These are phyloP conservation scores for Paramecium pentaurelia DNA, from an alignment of 73 alveolate genomes.

Conservation along the genomic window DNA sequence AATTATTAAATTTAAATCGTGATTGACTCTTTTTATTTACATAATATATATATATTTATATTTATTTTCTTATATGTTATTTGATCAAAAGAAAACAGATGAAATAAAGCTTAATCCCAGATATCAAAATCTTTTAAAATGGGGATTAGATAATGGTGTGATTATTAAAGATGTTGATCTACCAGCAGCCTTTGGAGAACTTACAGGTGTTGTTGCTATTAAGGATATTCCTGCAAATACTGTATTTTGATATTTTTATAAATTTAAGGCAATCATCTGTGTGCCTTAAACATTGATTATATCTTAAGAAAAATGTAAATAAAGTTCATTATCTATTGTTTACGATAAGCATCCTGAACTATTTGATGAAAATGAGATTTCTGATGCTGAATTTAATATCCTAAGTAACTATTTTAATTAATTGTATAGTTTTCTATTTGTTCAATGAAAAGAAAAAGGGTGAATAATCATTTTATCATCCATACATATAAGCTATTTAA, in stretches of 20 bases:
- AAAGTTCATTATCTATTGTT: not conserved
- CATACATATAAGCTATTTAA: constrained; percentile 7
- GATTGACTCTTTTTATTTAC: constrained; percentile 16
- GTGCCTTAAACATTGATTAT: constrained; percentile 19
- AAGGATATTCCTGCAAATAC: constrained; percentile 17
- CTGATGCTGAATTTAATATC: constrained; percentile 42
- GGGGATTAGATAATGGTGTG: constrained; percentile 46
- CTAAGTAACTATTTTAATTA: not conserved
- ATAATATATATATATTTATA: not conserved
- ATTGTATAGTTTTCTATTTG: not conserved
- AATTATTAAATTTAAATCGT: constrained; percentile 8
- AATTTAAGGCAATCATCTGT: constrained; percentile 16
- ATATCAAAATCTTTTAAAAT: not conserved
- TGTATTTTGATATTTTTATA: not conserved
- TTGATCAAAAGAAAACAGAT: not conserved
- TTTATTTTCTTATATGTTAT: not conserved
- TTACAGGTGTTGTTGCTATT: constrained; percentile 29
- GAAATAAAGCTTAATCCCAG: not conserved
- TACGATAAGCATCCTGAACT: not conserved
- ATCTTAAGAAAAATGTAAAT: not conserved
- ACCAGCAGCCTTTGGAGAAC: constrained; percentile 39
- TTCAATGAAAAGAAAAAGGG: constrained; percentile 22
- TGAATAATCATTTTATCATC: constrained; percentile 15
- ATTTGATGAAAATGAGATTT: not conserved
- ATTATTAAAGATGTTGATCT: not conserved